phyloP scores from a whole-genome alignment of 768 basidiomycete genomes.

The Naematelia encephala region DNA sequence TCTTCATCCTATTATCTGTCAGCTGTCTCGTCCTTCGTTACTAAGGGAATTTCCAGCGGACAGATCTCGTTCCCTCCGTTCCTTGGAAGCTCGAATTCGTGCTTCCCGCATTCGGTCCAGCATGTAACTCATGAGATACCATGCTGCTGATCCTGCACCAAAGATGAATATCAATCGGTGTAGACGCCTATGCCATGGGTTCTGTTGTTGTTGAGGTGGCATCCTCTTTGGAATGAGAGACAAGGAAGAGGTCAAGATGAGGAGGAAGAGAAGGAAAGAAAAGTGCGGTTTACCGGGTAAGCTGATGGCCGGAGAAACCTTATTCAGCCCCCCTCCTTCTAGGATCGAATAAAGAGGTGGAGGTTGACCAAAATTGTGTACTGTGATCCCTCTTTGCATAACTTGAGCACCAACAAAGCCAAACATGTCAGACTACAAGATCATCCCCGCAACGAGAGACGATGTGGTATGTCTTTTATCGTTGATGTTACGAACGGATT shows the following conservation, averaged over 20 bases:
- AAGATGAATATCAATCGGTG: constrained; percentile 25
- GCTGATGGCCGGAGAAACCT: neutral
- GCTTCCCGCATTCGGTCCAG: constrained; percentile 36
- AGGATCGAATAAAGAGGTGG: no score
- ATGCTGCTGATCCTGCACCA: constrained; percentile 34
- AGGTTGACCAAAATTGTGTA: neutral
- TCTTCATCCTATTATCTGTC: constrained; percentile 30
- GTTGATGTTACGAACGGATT: neutral
- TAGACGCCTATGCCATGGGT: constrained; percentile 33
- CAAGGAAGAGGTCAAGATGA: neutral
- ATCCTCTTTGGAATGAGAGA: neutral
- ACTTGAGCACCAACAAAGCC: no score
- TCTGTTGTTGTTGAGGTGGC: constrained; percentile 7
- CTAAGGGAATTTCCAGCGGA: constrained; percentile 11
- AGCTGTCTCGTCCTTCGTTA: no score
- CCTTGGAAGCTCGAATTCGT: constrained; percentile 27
- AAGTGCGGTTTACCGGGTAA: neutral
- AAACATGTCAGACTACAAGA: constrained; percentile 25
- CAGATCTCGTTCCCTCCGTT: constrained; percentile 31
- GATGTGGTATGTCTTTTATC: constrained; percentile 29
- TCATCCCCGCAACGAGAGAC: constrained; percentile 33
- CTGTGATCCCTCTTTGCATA: no score
- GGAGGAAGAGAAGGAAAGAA: neutral
- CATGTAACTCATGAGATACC: constrained; percentile 30
- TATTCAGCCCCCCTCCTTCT: no score